A percentile compares a stretch with the other conserved stretches of the same genome.
Evolutionary conservation across 2,329 filamentous ascomycete genomes (phyloP).

Genomic region (Talaromyces sp.): DNA sequence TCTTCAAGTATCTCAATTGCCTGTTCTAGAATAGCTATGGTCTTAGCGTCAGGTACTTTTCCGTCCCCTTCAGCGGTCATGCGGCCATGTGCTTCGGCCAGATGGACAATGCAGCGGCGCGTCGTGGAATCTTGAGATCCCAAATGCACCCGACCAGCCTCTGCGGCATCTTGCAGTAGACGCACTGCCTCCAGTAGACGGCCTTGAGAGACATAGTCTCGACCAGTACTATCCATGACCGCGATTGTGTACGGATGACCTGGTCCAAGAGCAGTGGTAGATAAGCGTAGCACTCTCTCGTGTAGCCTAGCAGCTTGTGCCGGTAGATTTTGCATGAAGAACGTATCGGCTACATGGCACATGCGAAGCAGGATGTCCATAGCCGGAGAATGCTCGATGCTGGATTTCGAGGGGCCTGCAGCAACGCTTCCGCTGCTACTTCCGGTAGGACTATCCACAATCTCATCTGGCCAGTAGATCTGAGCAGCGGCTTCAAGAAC

Average conservation of each 20-base stretch:
- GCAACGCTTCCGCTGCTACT: neutral
- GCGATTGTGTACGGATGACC: conserved; percentile 20
- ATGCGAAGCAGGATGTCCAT: conserved; percentile 19
- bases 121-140: conserved; percentile 18
- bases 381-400: conserved; percentile 3
- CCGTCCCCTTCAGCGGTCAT: conserved; percentile 18
- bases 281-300: conserved; percentile 18
- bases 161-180: conserved; percentile 19
- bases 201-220: conserved; percentile 19
- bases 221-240: conserved; percentile 19
- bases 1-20: conserved; percentile 17
- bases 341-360: conserved; percentile 18
- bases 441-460: neutral
- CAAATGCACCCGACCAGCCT: conserved; percentile 19
- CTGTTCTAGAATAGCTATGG: conserved; percentile 15
- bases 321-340: conserved; percentile 15
- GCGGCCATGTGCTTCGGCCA: conserved; percentile 18
- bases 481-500: conserved; percentile 16
- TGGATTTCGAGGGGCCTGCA: neutral
- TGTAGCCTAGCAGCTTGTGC: conserved; percentile 14
- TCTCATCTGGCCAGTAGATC: conserved; percentile 11
- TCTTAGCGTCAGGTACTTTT: conserved; percentile 12
- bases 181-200: conserved; percentile 17
- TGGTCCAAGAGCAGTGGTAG: conserved; percentile 17
- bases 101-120: conserved; percentile 19